Evolutionary conservation across 2,329 filamentous ascomycete species (phyloP).

Genomic region (Torrubiella hemipterigena): DNA sequence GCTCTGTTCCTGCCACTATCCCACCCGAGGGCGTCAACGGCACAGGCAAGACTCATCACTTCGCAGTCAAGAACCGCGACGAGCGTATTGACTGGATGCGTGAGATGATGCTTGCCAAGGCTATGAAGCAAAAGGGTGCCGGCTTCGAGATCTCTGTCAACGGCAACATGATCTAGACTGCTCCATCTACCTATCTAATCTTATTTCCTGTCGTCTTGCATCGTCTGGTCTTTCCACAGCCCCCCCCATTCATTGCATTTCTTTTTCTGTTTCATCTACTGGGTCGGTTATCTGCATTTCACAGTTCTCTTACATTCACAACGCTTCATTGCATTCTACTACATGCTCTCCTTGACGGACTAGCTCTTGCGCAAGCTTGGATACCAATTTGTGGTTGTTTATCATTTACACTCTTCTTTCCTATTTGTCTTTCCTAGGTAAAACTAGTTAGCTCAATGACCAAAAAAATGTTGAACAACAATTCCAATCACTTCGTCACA

Average conservation of each 20-base stretch:
- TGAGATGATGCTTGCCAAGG: slow-evolving; percentile 84
- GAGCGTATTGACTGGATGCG: slow-evolving; percentile 97
- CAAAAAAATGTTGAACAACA: no score
- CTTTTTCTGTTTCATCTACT: no score
- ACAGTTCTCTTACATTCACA: no score
- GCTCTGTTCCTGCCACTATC: slow-evolving; percentile 19
- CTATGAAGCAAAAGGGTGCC: slow-evolving; percentile 70
- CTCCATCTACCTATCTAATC: background rate
- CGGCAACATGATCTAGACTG: slow-evolving; percentile 63
- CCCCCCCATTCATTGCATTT: slow-evolving; percentile 4
- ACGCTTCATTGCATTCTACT: background rate
- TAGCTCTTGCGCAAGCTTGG: background rate
- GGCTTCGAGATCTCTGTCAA: slow-evolving; percentile 77
- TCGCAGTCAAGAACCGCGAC: slow-evolving; percentile 76
- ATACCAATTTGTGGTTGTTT: slow-evolving; percentile 9
- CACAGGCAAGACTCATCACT: slow-evolving; percentile 80
- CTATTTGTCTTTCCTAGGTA: slow-evolving; percentile 2
- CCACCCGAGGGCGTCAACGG: slow-evolving; percentile 40
- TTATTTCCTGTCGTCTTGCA: slow-evolving; percentile 2
- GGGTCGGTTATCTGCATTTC: no score
- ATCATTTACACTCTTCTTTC: slow-evolving; percentile 8
- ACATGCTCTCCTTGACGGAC: background rate
- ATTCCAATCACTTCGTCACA: no score
- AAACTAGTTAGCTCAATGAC: background rate
- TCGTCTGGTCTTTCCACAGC: slow-evolving; percentile 5